A percentile compares a stretch with the other conserved stretches of the same genome.
phyloP scores from a whole-genome alignment of 768 basidiomycete genomes.

The Amanita thiersii region DNA sequence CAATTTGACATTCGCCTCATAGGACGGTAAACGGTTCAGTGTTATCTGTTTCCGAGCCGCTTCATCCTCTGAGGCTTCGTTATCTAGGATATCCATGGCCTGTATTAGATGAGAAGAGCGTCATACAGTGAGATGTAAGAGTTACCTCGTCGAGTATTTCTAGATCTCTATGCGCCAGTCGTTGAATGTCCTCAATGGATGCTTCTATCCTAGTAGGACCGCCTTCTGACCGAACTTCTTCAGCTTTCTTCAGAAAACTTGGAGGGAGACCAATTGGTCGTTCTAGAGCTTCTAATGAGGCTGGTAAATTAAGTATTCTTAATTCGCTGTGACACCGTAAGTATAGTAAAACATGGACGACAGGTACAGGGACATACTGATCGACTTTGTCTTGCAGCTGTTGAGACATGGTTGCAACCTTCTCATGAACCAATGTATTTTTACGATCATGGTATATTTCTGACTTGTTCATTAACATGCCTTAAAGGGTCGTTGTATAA shows the following conservation, averaged over 20 bases:
- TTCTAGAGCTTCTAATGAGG: constrained; percentile 82
- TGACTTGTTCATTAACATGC: constrained; percentile 16
- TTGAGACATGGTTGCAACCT: constrained; percentile 51
- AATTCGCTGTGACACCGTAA: constrained; percentile 39
- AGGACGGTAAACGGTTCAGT: constrained; percentile 55
- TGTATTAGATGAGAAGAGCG: constrained; percentile 19
- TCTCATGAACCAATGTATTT: constrained; percentile 59
- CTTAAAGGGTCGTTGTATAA: constrained; percentile 8
- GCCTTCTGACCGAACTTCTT: constrained; percentile 73
- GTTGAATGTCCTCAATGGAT: constrained; percentile 65
- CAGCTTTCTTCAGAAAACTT: constrained; percentile 76
- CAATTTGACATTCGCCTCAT: constrained; percentile 71
- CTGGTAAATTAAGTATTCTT: constrained; percentile 70
- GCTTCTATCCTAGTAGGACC: constrained; percentile 67
- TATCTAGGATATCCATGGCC: constrained; percentile 88
- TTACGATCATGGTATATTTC: constrained; percentile 86
- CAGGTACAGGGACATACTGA: constrained; percentile 34
- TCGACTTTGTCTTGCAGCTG: constrained; percentile 55
- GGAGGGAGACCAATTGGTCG: constrained; percentile 84
- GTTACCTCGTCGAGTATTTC: constrained; percentile 68
- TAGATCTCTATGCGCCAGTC: constrained; percentile 53
- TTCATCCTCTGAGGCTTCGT: constrained; percentile 83
- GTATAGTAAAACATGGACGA: neutral
- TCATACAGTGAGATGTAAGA: neutral
- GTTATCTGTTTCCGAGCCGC: constrained; percentile 43